Evolutionary conservation across 345 rosid species (phyloP).

Genomic region (Boechera divaricarpa): DNA sequence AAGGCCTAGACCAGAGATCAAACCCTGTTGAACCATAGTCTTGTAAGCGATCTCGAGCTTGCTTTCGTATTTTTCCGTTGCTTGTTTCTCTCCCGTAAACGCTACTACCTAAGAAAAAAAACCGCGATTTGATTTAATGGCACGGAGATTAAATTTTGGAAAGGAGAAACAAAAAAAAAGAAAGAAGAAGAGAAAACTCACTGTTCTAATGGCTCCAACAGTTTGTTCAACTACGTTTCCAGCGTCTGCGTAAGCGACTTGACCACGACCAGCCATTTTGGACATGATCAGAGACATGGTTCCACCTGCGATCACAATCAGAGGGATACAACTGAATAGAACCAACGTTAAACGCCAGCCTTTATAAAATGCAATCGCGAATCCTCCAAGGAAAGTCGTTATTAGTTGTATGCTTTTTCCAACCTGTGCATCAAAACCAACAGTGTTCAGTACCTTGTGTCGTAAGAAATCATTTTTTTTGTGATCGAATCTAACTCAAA

Average conservation of each 20-base stretch:
- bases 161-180: too few species aligned
- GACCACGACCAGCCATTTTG: slow-evolving; percentile 77
- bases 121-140: background rate
- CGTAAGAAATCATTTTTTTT: background rate
- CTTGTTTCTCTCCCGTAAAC: slow-evolving; percentile 86
- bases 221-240: slow-evolving; percentile 90
- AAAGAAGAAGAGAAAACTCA: slow-evolving; percentile 40
- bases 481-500: background rate
- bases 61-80: slow-evolving; percentile 61
- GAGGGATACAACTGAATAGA: slow-evolving; percentile 69
- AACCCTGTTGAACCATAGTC: slow-evolving; percentile 65
- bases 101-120: slow-evolving; percentile 65
- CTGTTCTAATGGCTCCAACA: slow-evolving; percentile 82
- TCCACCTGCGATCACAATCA: slow-evolving; percentile 61
- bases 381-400: slow-evolving; percentile 73
- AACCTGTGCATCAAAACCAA: slow-evolving; percentile 51
- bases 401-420: slow-evolving; percentile 75
- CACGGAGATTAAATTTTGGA: background rate
- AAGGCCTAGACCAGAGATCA: slow-evolving; percentile 73
- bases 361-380: slow-evolving; percentile 61
- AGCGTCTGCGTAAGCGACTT: slow-evolving; percentile 84
- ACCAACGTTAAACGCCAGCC: slow-evolving; percentile 67
- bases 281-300: slow-evolving; percentile 60
- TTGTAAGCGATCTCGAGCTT: slow-evolving; percentile 65
- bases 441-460: background rate